These are phyloP conservation scores for Pythium apleroticum DNA, from an alignment of 352 stramenopile species.

Conservation along the genomic window DNA sequence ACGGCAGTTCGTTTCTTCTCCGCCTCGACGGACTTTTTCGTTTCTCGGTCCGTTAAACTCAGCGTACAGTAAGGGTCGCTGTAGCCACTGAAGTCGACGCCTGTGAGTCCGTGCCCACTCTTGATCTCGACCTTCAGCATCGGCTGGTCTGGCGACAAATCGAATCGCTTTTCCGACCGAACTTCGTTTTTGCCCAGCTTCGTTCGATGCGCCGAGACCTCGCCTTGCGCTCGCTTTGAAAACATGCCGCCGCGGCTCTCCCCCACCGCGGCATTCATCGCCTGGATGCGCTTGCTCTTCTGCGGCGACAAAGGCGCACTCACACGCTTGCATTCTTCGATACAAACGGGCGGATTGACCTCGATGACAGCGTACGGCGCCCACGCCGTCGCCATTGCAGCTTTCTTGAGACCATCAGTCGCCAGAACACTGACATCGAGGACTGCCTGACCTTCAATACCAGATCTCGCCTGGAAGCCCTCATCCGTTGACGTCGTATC, in stretches of 20 bases:
- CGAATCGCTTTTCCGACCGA: slow-evolving; percentile 45
- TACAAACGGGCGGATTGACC: slow-evolving; percentile 48
- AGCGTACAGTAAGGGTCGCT: slow-evolving; percentile 78
- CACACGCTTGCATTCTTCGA: slow-evolving; percentile 56
- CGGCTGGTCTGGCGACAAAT: slow-evolving; percentile 32
- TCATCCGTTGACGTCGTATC: slow-evolving; percentile 57
- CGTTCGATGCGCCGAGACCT: slow-evolving; percentile 56
- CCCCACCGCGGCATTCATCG: slow-evolving; percentile 31
- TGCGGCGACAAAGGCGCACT: slow-evolving; percentile 43
- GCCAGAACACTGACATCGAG: slow-evolving; percentile 60
- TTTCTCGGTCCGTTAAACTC: slow-evolving; percentile 46
- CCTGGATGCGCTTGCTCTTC: slow-evolving; percentile 49
- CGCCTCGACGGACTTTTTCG: slow-evolving; percentile 46
- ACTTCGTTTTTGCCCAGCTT: slow-evolving; percentile 62
- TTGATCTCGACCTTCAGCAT: slow-evolving; percentile 56
- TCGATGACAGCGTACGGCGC: slow-evolving; percentile 63
- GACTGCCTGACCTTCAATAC: slow-evolving; percentile 56
- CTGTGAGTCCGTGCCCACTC: slow-evolving; percentile 56
- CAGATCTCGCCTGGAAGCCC: slow-evolving; percentile 49
- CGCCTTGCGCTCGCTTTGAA: slow-evolving; percentile 46
- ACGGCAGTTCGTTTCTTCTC: slow-evolving; percentile 76
- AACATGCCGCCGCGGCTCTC: slow-evolving; percentile 48
- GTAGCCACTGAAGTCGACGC: slow-evolving; percentile 61
- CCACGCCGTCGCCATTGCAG: slow-evolving; percentile 24
- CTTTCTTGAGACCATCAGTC: slow-evolving; percentile 34